These are phyloP conservation scores for Hanseniaspora lachancei DNA, from an alignment of 805 yeast species.

Conservation along the genomic window DNA sequence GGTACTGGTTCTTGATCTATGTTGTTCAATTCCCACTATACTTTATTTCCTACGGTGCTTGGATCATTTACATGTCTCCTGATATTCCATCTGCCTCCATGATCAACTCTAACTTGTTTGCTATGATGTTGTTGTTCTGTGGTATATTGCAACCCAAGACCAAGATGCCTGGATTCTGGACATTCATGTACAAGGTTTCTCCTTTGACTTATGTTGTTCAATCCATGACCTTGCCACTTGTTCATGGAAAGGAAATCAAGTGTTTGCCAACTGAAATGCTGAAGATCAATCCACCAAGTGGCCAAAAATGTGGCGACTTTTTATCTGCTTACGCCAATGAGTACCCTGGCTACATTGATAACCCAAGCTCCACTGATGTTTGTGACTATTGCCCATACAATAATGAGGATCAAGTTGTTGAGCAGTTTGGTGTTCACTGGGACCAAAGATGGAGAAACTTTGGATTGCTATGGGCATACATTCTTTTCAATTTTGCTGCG, in stretches of 20 bases:
- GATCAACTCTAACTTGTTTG: constrained; percentile 36
- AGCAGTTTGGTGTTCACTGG: constrained; percentile 29
- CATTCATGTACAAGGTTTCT: constrained; percentile 33
- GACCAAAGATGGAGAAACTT: constrained; percentile 53
- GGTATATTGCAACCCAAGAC: constrained; percentile 36
- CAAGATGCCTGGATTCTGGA: constrained; percentile 40
- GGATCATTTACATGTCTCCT: constrained; percentile 36
- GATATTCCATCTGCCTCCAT: constrained; percentile 33
- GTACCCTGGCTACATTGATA: constrained; percentile 34
- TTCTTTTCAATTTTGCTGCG: constrained; percentile 29
- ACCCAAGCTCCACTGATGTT: constrained; percentile 32
- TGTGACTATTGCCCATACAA: constrained; percentile 52
- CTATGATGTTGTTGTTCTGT: constrained; percentile 43
- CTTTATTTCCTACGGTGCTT: constrained; percentile 40
- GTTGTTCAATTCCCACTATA: constrained; percentile 39
- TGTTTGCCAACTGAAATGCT: constrained; percentile 30
- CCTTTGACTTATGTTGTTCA: constrained; percentile 40
- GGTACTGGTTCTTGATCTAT: constrained; percentile 39
- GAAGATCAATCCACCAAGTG: constrained; percentile 32
- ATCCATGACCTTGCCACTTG: constrained; percentile 30
- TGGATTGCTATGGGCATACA: constrained; percentile 41
- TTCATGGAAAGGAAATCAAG: constrained; percentile 29
- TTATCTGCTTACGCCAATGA: constrained; percentile 26
- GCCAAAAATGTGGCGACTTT: constrained; percentile 39
- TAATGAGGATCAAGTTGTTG: constrained; percentile 48